phyloP scores from a whole-genome alignment of 495 filamentous ascomycete genomes.

The Penicillium bialowiezense region DNA sequence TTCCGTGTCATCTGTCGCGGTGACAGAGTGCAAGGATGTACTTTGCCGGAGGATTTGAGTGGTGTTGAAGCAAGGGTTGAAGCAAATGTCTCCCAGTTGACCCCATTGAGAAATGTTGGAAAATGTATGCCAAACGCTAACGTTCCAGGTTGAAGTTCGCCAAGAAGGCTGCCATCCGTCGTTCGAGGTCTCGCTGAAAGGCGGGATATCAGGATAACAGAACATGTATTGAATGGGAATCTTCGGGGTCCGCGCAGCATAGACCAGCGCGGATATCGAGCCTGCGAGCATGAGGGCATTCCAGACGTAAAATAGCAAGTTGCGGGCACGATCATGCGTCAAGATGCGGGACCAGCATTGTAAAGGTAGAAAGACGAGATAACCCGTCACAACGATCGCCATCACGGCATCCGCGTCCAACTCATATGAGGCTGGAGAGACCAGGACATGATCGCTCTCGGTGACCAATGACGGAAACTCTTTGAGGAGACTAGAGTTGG shows the following conservation, averaged over 20 bases:
- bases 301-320: slow-evolving; percentile 30
- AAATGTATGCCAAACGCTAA: slow-evolving; percentile 30
- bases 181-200: slow-evolving; percentile 16
- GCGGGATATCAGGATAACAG: slow-evolving; percentile 27
- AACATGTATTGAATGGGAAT: slow-evolving; percentile 32
- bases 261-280: slow-evolving; percentile 26
- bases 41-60: slow-evolving; percentile 26
- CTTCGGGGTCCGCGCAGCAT: slow-evolving; percentile 12
- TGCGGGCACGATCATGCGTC: slow-evolving; percentile 21
- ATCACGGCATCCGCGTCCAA: slow-evolving; percentile 35
- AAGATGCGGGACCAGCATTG: slow-evolving; percentile 35
- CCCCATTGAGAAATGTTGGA: slow-evolving; percentile 20
- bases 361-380: slow-evolving; percentile 36
- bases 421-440: slow-evolving; percentile 28
- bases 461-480: slow-evolving; percentile 28
- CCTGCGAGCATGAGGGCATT: slow-evolving; percentile 33
- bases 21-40: slow-evolving; percentile 14
- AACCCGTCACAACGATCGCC: slow-evolving; percentile 36
- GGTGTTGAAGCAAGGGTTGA: slow-evolving; percentile 34
- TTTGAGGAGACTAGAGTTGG: slow-evolving; percentile 14
- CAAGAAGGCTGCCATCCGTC: slow-evolving; percentile 29
- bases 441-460: slow-evolving; percentile 9
- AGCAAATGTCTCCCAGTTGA: slow-evolving; percentile 26
- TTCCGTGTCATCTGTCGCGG: slow-evolving; percentile 4
- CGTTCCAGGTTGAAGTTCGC: slow-evolving; percentile 28